Percentiles rank a stretch among this genome's conserved stretches.
These are phyloP conservation scores for Penicillium nucicola DNA, from an alignment of 495 filamentous ascomycete species.

Conservation along the genomic window DNA sequence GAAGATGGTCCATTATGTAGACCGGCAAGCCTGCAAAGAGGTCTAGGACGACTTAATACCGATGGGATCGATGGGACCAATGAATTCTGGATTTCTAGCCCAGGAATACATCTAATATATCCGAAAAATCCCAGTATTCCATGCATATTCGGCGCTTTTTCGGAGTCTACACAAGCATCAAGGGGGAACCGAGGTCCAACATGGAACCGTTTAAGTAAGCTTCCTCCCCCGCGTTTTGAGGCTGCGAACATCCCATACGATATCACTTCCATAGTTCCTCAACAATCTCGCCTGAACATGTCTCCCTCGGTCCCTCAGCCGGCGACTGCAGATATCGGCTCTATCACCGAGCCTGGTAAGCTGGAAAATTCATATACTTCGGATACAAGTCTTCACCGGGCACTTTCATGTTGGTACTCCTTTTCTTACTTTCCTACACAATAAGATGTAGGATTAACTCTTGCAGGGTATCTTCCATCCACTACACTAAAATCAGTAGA, in stretches of 20 bases:
- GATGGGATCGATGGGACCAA: too few species aligned
- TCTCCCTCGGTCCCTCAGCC: conserved; percentile 35
- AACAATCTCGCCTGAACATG: neutral
- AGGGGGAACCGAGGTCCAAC: too few species aligned
- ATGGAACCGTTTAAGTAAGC: neutral
- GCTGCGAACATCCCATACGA: too few species aligned
- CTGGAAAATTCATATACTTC: conserved; percentile 34
- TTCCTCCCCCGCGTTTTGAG: neutral
- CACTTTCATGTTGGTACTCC: conserved; percentile 21
- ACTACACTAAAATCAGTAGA: conserved; percentile 14
- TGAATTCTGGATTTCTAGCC: too few species aligned
- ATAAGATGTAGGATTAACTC: neutral
- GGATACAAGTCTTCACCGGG: conserved; percentile 25
- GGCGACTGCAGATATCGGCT: conserved; percentile 33
- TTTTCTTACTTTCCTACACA: neutral
- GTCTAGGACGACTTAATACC: too few species aligned
- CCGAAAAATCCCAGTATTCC: too few species aligned
- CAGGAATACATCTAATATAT: too few species aligned
- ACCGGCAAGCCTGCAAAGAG: too few species aligned
- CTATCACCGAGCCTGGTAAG: conserved; percentile 25
- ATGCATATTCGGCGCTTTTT: neutral
- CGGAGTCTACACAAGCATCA: neutral
- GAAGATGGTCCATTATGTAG: too few species aligned
- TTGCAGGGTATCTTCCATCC: conserved; percentile 30
- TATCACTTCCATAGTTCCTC: too few species aligned